A percentile compares a stretch with the other conserved stretches of the same genome.
phyloP scores from a whole-genome alignment of 1,284 basidiomycete genomes.

The Pyrrhoderma noxium region DNA sequence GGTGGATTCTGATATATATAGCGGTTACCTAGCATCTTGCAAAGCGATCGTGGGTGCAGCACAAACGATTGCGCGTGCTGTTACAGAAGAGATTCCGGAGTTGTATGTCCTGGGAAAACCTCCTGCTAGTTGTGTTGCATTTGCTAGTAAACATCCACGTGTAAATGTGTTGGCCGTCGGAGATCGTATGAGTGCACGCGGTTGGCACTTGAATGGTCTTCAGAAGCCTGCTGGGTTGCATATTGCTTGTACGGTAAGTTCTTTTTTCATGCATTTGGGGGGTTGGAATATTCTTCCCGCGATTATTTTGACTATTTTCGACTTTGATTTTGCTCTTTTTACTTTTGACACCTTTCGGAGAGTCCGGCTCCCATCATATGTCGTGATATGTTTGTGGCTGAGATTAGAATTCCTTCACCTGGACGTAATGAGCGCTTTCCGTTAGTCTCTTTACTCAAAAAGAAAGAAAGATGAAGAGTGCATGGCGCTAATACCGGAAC shows the following conservation, averaged over 20 bases:
- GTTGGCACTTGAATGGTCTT: conserved; percentile 90
- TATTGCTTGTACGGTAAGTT: conserved; percentile 85
- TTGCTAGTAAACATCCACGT: conserved; percentile 46
- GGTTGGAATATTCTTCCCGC: background rate
- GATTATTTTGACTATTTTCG: background rate
- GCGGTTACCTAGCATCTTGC: conserved; percentile 90
- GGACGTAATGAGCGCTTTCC: no score
- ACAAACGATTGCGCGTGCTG: conserved; percentile 58
- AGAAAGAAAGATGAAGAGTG: no score
- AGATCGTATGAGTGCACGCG: conserved; percentile 77
- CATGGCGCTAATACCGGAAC: no score
- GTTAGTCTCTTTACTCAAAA: no score
- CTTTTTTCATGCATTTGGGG: background rate
- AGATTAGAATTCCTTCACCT: no score
- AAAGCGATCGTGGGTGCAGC: conserved; percentile 73
- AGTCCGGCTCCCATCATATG: background rate
- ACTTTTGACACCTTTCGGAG: background rate
- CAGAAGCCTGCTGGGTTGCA: conserved; percentile 79
- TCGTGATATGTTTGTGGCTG: background rate
- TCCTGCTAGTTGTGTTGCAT: conserved; percentile 86
- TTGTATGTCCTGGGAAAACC: conserved; percentile 86
- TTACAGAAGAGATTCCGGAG: conserved; percentile 66
- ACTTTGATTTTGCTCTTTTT: background rate
- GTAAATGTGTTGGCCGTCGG: conserved; percentile 83
- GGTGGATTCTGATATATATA: conserved; percentile 26